These are phyloP conservation scores for Cronartium quercuum DNA, from an alignment of 1,284 basidiomycete species.

Conservation along the genomic window DNA sequence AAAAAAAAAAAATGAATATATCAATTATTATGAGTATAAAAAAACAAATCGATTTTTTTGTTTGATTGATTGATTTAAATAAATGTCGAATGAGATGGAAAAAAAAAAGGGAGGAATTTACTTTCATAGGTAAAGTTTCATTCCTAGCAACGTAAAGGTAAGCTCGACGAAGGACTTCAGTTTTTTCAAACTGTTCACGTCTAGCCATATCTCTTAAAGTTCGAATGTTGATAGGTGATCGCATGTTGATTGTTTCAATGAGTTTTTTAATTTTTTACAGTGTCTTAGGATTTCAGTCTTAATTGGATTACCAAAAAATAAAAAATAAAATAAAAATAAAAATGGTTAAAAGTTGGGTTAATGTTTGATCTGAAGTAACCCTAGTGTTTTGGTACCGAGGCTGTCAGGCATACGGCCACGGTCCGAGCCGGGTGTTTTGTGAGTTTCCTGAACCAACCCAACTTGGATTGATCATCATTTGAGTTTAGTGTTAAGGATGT, in stretches of 20 bases:
- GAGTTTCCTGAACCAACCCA: no score
- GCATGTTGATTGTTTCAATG: conserved; percentile 13
- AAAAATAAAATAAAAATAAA: no score
- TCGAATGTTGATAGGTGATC: conserved; percentile 38
- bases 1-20: neutral
- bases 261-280: neutral
- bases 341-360: no score
- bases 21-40: neutral
- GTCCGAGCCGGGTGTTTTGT: no score
- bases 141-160: conserved; percentile 33
- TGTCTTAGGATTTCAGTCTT: no score
- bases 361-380: no score
- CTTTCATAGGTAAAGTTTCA: conserved; percentile 30
- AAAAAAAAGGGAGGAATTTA: neutral
- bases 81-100: neutral
- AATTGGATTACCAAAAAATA: no score
- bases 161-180: conserved; percentile 21
- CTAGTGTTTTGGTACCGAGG: no score
- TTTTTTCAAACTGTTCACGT: conserved; percentile 22
- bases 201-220: conserved; percentile 27
- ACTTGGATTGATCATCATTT: no score
- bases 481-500: no score
- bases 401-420: no score
- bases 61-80: neutral
- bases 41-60: no score